Evolutionary conservation across 169 alveolate species (phyloP).

Genomic region (Amoebophrya sp.): DNA sequence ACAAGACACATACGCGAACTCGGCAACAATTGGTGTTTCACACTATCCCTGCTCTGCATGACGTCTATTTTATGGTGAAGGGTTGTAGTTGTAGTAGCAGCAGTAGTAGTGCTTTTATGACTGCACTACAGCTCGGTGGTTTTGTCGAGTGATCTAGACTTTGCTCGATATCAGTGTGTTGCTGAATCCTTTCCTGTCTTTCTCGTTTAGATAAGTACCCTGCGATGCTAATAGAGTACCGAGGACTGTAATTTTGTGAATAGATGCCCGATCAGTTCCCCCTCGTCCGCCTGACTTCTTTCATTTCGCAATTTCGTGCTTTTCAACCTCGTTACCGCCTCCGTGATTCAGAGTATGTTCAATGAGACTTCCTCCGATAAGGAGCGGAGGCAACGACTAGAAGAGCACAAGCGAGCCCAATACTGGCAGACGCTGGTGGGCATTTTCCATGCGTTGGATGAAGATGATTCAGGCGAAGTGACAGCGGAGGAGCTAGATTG

Average conservation of each 20-base stretch:
- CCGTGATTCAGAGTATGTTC: background rate
- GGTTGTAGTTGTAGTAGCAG: too few relatives aligned
- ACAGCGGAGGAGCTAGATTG: background rate
- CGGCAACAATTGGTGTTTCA: background rate
- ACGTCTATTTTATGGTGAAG: too few relatives aligned
- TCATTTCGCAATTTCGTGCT: background rate
- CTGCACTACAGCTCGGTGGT: too few relatives aligned
- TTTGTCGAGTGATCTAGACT: too few relatives aligned
- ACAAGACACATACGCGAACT: background rate
- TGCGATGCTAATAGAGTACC: too few relatives aligned
- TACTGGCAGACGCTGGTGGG: background rate
- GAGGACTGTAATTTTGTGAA: too few relatives aligned
- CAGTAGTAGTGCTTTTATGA: too few relatives aligned
- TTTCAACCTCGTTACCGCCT: background rate
- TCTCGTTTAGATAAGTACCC: too few relatives aligned
- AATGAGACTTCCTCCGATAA: background rate
- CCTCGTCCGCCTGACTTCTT: too few relatives aligned
- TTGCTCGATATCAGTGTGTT: too few relatives aligned
- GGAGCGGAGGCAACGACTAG: background rate
- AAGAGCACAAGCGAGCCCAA: background rate
- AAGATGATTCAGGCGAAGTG: background rate
- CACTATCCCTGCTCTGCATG: background rate
- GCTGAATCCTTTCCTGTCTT: too few relatives aligned
- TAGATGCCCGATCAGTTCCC: too few relatives aligned
- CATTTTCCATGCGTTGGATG: conserved; percentile 2